Percentiles rank a stretch among this genome's conserved stretches.
These are phyloP conservation scores for Leonotis leonurus DNA, from an alignment of 257 asterid species.

Conservation along the genomic window DNA sequence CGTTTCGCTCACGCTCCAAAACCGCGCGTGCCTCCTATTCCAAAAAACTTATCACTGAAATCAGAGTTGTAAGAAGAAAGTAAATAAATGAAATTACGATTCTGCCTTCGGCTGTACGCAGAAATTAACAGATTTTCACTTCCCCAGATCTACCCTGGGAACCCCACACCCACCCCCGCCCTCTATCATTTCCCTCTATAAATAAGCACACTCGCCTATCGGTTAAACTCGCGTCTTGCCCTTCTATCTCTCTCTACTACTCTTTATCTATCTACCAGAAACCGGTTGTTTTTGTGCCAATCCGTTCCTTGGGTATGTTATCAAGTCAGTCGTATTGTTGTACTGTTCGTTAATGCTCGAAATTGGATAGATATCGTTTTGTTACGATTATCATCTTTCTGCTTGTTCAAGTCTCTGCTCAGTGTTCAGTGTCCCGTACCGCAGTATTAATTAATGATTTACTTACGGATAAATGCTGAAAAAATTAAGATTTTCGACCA, in stretches of 20 bases:
- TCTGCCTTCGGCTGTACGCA: not conserved
- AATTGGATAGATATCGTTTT: not conserved
- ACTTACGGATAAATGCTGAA: not conserved
- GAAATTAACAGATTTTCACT: conserved; percentile 4
- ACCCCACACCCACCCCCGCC: conserved; percentile 10
- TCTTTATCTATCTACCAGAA: not conserved
- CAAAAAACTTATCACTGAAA: not conserved
- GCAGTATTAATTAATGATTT: not conserved
- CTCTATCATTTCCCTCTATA: conserved; percentile 25
- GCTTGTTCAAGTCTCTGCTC: not conserved
- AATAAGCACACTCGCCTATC: conserved; percentile 14
- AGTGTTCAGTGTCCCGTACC: not conserved
- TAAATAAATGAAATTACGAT: not conserved
- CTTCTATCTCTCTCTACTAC: not conserved
- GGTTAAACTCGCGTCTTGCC: conserved; percentile 37
- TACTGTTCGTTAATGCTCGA: not conserved
- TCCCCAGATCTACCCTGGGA: conserved; percentile 32
- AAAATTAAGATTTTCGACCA: not conserved
- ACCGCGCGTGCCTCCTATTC: no score
- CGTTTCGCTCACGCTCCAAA: conserved; percentile 8
- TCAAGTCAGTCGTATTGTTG: conserved; percentile 8
- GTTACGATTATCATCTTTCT: not conserved
- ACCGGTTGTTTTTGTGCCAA: conserved; percentile 12
- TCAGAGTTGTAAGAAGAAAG: not conserved
- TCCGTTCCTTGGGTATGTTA: conserved; percentile 35